These are phyloP conservation scores for Exophiala dermatitidis DNA, from an alignment of 2,329 filamentous ascomycete species.

Conservation along the genomic window DNA sequence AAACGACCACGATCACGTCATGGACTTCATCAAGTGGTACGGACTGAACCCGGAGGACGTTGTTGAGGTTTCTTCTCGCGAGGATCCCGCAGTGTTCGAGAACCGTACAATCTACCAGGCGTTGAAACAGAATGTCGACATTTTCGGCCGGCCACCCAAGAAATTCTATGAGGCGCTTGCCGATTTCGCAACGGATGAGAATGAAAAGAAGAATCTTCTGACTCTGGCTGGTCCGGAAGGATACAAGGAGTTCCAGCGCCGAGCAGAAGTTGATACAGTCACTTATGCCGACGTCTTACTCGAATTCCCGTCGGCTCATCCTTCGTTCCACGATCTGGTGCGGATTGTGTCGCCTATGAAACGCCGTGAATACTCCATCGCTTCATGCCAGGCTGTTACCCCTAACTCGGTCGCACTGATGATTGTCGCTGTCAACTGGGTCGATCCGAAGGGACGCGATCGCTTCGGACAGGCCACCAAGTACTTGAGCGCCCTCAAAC, in stretches of 20 bases:
- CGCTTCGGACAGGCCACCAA: conserved; percentile 89
- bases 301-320: conserved; percentile 84
- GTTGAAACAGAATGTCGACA: conserved; percentile 85
- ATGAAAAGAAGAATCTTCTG: conserved; percentile 72
- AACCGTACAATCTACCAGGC: conserved; percentile 90
- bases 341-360: conserved; percentile 87
- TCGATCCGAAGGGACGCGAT: conserved; percentile 76
- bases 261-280: conserved; percentile 80
- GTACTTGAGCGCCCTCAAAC: conserved; percentile 69
- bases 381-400: conserved; percentile 89
- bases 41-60: conserved; percentile 73
- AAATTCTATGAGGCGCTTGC: conserved; percentile 92
- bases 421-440: conserved; percentile 96
- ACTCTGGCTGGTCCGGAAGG: conserved; percentile 71
- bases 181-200: conserved; percentile 74
- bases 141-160: conserved; percentile 94
- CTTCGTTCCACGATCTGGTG: conserved; percentile 78
- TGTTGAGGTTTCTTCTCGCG: conserved; percentile 84
- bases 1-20: conserved; percentile 72
- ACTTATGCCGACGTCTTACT: conserved; percentile 86
- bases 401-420: conserved; percentile 85
- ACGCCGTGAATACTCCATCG: conserved; percentile 97
- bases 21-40: conserved; percentile 84
- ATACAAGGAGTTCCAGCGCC: conserved; percentile 83
- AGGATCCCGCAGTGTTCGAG: conserved; percentile 66